A percentile compares a stretch with the other conserved stretches of the same genome.
Conservation (phyloP, 2,329 filamentous ascomycete genomes). For the Colletotrichum orchidophilum region DNA sequence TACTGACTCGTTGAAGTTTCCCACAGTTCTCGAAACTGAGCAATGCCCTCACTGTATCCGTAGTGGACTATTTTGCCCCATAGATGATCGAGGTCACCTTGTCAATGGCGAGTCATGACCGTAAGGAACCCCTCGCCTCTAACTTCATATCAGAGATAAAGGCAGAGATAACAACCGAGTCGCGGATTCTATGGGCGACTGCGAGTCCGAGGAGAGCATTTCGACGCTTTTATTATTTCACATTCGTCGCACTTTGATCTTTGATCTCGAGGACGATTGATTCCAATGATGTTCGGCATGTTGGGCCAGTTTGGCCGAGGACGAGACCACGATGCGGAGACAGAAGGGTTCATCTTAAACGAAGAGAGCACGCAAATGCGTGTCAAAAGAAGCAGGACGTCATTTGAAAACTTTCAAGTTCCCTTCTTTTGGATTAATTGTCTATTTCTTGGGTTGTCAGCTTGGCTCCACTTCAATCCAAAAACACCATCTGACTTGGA, state of each 20-base stretch:
- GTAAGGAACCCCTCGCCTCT: background rate
- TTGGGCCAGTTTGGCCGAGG: background rate
- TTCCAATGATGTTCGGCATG: background rate
- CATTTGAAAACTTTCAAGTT: background rate
- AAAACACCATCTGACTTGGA: constrained; percentile 1
- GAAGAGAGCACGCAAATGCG: background rate
- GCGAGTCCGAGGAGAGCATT: background rate
- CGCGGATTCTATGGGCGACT: background rate
- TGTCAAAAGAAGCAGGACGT: background rate
- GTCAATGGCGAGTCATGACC: background rate
- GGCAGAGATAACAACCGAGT: background rate
- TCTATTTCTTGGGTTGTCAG: background rate
- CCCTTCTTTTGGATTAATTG: background rate
- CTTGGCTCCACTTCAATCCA: constrained; percentile 3
- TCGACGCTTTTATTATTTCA: background rate
- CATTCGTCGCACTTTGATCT: background rate
- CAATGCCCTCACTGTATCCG: background rate
- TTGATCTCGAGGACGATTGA: background rate
- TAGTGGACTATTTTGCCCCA: background rate
- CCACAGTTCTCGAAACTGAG: background rate
- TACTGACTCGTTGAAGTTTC: background rate
- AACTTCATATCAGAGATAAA: background rate
- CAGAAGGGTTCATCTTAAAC: background rate
- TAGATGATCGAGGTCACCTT: background rate
- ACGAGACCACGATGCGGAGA: background rate